phyloP scores from a whole-genome alignment of 345 rosid genomes.

The Populus ilicifolia region DNA sequence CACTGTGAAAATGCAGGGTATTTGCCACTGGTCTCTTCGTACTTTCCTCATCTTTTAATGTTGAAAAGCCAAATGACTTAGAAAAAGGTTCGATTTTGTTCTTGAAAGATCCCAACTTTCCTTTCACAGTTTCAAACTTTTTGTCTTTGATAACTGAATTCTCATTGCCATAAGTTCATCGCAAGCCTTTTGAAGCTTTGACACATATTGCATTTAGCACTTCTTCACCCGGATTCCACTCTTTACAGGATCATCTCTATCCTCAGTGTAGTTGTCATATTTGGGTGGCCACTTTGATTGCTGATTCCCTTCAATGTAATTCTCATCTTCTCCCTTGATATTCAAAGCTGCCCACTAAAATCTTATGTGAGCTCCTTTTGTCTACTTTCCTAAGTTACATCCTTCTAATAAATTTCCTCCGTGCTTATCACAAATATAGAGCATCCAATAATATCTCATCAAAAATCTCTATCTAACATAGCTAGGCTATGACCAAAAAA shows the following conservation, averaged over 20 bases:
- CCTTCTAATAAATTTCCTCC: no score
- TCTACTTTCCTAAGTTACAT: not conserved
- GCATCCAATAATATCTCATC: no score
- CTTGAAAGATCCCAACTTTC: not conserved
- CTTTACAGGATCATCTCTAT: not conserved
- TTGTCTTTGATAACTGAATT: not conserved
- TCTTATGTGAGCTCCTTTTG: not conserved
- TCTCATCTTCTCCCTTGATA: not conserved
- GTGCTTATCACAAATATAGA: no score
- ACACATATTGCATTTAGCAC: not conserved
- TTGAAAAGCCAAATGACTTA: not conserved
- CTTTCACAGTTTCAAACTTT: not conserved
- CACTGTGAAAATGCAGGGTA: not conserved
- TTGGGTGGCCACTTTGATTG: not conserved
- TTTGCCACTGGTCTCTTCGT: not conserved
- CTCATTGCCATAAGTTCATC: slow-evolving; percentile 2
- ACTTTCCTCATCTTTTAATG: not conserved
- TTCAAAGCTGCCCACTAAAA: not conserved
- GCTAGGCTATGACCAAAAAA: no score
- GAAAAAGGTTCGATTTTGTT: not conserved
- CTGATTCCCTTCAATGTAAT: not conserved
- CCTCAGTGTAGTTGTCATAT: slow-evolving; percentile 8
- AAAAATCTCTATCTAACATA: no score
- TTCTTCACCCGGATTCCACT: not conserved
- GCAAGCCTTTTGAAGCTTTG: not conserved